Conservation (phyloP, 371 early-diverging fungal genomes). For the Chytridium lagenaria region DNA sequence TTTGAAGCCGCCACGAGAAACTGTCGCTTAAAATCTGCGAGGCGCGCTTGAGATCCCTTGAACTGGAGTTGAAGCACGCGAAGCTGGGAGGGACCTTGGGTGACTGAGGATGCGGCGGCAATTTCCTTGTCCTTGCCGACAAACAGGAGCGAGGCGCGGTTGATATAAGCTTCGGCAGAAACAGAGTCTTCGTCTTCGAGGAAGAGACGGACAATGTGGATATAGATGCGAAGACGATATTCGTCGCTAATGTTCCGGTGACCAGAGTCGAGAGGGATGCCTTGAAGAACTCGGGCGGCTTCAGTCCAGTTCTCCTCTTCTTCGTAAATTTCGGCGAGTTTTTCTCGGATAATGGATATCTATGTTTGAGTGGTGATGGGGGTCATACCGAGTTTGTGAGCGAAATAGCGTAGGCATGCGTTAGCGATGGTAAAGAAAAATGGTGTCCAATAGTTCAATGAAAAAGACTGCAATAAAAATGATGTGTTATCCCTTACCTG, state of each 20-base stretch:
- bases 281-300: conserved; percentile 80
- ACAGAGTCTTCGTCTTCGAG: conserved; percentile 87
- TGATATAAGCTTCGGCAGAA: conserved; percentile 79
- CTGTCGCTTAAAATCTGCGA: conserved; percentile 82
- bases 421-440: too few relatives aligned
- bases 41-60: conserved; percentile 77
- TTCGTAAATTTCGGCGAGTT: conserved; percentile 75
- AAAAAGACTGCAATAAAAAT: neutral
- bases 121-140: conserved; percentile 56
- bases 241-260: conserved; percentile 79
- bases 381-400: too few relatives aligned
- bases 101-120: neutral
- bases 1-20: conserved; percentile 87
- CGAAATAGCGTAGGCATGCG: too few relatives aligned
- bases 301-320: conserved; percentile 78
- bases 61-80: conserved; percentile 43
- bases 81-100: conserved; percentile 22
- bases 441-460: neutral
- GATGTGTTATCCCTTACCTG: conserved; percentile 58
- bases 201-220: conserved; percentile 81
- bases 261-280: conserved; percentile 85
- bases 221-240: conserved; percentile 79
- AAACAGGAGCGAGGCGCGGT: conserved; percentile 78
- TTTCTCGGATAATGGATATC: conserved; percentile 74
- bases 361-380: too few relatives aligned